Base-by-base conservation (phyloP, 2,329 filamentous ascomycete genomes). In the Alternaria panax region DNA sequence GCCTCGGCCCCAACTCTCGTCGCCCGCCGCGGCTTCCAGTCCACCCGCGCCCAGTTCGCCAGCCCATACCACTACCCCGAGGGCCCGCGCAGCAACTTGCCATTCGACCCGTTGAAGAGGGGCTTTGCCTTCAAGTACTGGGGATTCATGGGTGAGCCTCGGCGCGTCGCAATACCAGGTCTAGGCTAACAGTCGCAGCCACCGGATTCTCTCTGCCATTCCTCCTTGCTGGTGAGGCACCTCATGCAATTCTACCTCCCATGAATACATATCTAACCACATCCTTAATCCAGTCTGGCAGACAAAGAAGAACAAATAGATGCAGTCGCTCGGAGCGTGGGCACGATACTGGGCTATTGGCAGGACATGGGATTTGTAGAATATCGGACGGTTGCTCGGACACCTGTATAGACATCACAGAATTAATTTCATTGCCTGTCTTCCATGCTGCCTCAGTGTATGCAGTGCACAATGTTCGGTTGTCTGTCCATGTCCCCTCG, bases 41-140 rank as follows among this genome's bases (percentile, higher is more conserved):
- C 92, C 77, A 96, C 94, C 80, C 92, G 92, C 77, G 83, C 90
- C 79, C 92, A 92, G 81, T 84, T 96, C 79, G 87, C 86, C 74
- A 96, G 92, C 79, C 93, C 93, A 67, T 97, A 96, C 90, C 95
- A 99, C 87, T 99, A 99, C 86, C 90, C 94, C 73, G 94, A 98
- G 85, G 95, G 94, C 68, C 92, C 94, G 77, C 91, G 92, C 82
- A 90, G 87, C 85, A 98, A 97, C 87, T 83, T 99, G 69, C 95
- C 95, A 70, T 99, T 99, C 89, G 96, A 99, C 87, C 91, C 95
- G 70, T 86, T 92, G 84, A 94, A 89, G 79, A 92, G 89, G 83
- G 91, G 86, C 83, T 99, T 99, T 80, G 87, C 84, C 69, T 64
- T 92, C 72, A 86, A 90, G 82, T 99, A 91, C 89, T 96, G 92